Percentiles rank a stretch among this genome's conserved stretches.
phyloP scores from a whole-genome alignment of 306 rosid species.

The Citrullus colocynthis region DNA sequence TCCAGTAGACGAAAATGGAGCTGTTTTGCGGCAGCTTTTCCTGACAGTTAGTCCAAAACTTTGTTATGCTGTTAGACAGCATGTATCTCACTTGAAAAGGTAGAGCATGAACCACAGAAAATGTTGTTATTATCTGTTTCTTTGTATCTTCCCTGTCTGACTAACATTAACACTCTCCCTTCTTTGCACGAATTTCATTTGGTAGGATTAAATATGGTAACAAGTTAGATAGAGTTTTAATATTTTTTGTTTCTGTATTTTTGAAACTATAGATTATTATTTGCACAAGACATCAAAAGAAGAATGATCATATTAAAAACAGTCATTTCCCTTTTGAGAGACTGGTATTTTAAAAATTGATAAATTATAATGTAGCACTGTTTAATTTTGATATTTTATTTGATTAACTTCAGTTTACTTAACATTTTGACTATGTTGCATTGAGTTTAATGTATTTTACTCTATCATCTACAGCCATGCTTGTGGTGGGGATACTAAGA shows the following conservation, averaged over 20 bases:
- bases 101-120: background rate
- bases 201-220: background rate
- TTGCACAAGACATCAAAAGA: background rate
- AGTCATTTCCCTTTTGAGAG: background rate
- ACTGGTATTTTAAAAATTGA: background rate
- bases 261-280: background rate
- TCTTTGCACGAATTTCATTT: background rate
- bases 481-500: slow-evolving; percentile 13
- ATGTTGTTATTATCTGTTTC: background rate
- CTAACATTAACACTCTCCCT: background rate
- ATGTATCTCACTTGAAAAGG: slow-evolving; percentile 60
- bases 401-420: background rate
- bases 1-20: slow-evolving; percentile 11
- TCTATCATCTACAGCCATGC: slow-evolving; percentile 24
- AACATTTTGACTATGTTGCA: background rate
- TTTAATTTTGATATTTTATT: background rate
- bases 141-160: background rate
- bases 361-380: background rate
- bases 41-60: slow-evolving; percentile 76
- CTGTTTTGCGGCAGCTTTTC: slow-evolving; percentile 44
- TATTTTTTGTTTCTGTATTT: background rate
- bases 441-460: background rate
- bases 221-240: background rate
- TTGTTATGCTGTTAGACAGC: slow-evolving; percentile 54
- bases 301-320: background rate